Percentiles rank a stretch among this genome's conserved stretches.
phyloP scores from a whole-genome alignment of 768 basidiomycete genomes.

The Calocybe gangraenosa region DNA sequence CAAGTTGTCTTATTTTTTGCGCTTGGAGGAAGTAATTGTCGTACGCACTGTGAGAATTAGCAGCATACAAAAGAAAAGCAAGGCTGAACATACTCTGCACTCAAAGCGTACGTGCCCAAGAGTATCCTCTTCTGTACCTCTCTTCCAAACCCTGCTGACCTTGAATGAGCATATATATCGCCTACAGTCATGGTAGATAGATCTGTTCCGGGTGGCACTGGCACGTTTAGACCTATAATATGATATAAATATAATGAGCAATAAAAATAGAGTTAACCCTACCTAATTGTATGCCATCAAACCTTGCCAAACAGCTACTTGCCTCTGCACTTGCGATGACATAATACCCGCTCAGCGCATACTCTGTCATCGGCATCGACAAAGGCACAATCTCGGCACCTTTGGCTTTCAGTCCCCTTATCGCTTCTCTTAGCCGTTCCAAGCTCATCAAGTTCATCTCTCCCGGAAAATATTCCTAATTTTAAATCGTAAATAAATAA shows the following conservation, averaged over 20 bases:
- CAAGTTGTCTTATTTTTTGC: slow-evolving; percentile 66
- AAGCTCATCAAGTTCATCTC: slow-evolving; percentile 51
- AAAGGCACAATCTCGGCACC: slow-evolving; percentile 74
- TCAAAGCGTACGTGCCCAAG: slow-evolving; percentile 87
- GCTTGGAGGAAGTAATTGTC: slow-evolving; percentile 97
- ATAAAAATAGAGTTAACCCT: slow-evolving; percentile 4
- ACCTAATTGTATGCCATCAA: slow-evolving; percentile 88
- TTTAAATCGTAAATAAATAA: background rate
- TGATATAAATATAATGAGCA: background rate
- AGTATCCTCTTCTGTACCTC: slow-evolving; percentile 88
- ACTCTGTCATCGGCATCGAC: slow-evolving; percentile 60
- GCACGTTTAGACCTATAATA: slow-evolving; percentile 45
- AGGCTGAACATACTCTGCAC: slow-evolving; percentile 68
- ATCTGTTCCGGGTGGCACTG: slow-evolving; percentile 37
- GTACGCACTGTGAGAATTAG: slow-evolving; percentile 62
- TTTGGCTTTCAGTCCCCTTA: slow-evolving; percentile 33
- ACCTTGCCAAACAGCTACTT: slow-evolving; percentile 86
- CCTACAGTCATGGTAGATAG: slow-evolving; percentile 38
- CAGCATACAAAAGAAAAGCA: background rate
- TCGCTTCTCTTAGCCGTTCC: slow-evolving; percentile 38
- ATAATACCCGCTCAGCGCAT: slow-evolving; percentile 91
- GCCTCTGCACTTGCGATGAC: slow-evolving; percentile 95
- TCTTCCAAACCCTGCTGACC: slow-evolving; percentile 69
- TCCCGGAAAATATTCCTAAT: slow-evolving; percentile 77
- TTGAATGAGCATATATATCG: slow-evolving; percentile 58